Conservation (phyloP, 2,329 filamentous ascomycete genomes). For the Sporothrix schenckii region DNA sequence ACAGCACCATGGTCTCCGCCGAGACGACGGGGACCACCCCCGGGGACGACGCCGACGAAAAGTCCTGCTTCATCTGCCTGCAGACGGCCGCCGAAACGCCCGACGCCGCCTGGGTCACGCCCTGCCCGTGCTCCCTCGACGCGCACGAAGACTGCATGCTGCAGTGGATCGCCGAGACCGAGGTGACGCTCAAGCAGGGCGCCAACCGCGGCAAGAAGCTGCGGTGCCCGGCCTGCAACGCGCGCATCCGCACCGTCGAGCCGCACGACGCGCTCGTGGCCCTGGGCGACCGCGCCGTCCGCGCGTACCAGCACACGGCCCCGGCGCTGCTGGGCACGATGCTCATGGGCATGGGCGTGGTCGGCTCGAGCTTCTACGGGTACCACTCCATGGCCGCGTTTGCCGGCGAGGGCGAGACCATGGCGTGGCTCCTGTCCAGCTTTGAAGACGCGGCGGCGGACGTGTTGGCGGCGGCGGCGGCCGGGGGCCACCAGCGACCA, state of each 20-base stretch:
- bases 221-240: constrained; percentile 87
- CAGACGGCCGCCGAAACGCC: constrained; percentile 58
- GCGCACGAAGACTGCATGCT: constrained; percentile 89
- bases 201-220: constrained; percentile 57
- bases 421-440: constrained; percentile 46
- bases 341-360: constrained; percentile 54
- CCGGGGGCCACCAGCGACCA: neutral
- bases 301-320: constrained; percentile 56
- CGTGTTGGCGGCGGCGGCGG: neutral
- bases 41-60: neutral
- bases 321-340: constrained; percentile 69
- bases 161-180: constrained; percentile 90
- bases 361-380: constrained; percentile 59
- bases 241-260: constrained; percentile 73
- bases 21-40: neutral
- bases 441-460: neutral
- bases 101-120: constrained; percentile 71
- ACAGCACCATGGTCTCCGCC: neutral
- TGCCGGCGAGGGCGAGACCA: constrained; percentile 52
- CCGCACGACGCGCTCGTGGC: constrained; percentile 74
- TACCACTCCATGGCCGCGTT: constrained; percentile 55
- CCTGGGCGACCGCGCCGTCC: constrained; percentile 62
- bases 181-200: constrained; percentile 54
- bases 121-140: constrained; percentile 86
- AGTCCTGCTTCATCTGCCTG: constrained; percentile 64